A percentile compares a stretch with the other conserved stretches of the same genome.
These are phyloP conservation scores for Withania somnifera DNA, from an alignment of 305 asterid species.

Conservation along the genomic window DNA sequence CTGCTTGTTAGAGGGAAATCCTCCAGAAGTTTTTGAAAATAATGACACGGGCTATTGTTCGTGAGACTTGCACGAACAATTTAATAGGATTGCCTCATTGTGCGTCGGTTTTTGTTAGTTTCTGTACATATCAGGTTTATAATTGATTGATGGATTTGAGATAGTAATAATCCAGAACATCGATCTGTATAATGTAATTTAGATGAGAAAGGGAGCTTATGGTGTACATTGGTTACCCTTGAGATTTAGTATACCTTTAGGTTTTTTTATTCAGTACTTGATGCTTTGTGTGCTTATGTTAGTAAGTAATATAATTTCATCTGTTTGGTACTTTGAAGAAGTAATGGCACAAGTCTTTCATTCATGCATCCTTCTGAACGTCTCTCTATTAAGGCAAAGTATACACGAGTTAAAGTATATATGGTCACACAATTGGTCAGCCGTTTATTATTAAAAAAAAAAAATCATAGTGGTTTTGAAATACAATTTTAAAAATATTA, in stretches of 20 bases:
- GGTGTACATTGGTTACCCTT: background rate
- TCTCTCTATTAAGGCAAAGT: background rate
- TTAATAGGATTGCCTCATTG: background rate
- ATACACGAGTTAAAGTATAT: background rate
- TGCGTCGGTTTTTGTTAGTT: background rate
- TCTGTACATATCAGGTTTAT: background rate
- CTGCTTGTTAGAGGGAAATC: conserved; percentile 40
- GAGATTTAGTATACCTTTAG: background rate
- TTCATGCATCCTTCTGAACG: background rate
- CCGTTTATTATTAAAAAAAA: background rate
- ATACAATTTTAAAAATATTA: background rate
- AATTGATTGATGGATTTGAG: background rate
- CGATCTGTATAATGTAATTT: background rate
- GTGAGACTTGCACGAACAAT: background rate
- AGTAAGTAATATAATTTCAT: background rate
- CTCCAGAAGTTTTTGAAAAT: conserved; percentile 17
- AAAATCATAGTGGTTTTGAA: background rate
- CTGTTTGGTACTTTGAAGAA: background rate
- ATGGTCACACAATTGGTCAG: background rate
- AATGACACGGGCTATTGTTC: conserved; percentile 1
- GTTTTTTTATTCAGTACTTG: background rate
- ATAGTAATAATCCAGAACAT: background rate
- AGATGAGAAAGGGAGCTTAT: background rate
- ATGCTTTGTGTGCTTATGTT: background rate
- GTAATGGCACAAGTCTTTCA: background rate